These are phyloP conservation scores for Apophysomyces ossiformis DNA, from an alignment of 371 early-diverging fungal genomes.

Conservation along the genomic window DNA sequence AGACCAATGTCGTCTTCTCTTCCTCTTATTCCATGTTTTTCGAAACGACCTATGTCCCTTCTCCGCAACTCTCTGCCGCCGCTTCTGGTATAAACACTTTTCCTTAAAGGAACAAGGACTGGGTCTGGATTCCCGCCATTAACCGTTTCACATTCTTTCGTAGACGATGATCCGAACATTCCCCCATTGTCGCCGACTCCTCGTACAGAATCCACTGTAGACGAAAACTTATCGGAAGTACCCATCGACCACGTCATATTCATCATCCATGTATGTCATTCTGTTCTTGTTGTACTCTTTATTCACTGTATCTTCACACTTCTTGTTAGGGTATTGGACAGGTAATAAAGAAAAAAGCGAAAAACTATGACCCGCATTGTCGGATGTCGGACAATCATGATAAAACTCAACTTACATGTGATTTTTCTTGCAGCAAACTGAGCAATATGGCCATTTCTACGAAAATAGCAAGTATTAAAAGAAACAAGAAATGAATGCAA, in stretches of 20 bases:
- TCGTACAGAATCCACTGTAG: conserved; percentile 13
- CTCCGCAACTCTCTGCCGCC: conserved; percentile 41
- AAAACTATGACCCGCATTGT: not conserved
- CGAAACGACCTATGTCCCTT: conserved; percentile 49
- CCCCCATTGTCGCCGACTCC: conserved; percentile 17
- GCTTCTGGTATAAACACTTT: not conserved
- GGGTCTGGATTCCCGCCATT: no score
- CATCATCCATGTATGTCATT: conserved; percentile 59
- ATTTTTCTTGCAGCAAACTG: conserved; percentile 50
- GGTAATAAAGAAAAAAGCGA: conserved; percentile 25
- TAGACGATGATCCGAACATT: conserved; percentile 18
- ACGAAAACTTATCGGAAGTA: conserved; percentile 27
- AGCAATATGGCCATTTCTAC: conserved; percentile 59
- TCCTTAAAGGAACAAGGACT: no score
- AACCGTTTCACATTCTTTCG: not conserved
- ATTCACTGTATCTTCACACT: not conserved
- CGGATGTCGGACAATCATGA: not conserved
- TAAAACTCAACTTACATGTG: not conserved
- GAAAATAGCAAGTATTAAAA: not conserved
- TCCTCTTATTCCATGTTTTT: conserved; percentile 42
- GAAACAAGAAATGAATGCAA: not conserved
- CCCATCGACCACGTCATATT: conserved; percentile 57
- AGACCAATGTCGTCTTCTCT: conserved; percentile 11
- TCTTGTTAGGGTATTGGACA: conserved; percentile 65
- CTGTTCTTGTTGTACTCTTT: not conserved